A percentile compares a stretch with the other conserved stretches of the same genome.
Conservation (phyloP, 495 filamentous ascomycete genomes). For the Podospora appendiculata region DNA sequence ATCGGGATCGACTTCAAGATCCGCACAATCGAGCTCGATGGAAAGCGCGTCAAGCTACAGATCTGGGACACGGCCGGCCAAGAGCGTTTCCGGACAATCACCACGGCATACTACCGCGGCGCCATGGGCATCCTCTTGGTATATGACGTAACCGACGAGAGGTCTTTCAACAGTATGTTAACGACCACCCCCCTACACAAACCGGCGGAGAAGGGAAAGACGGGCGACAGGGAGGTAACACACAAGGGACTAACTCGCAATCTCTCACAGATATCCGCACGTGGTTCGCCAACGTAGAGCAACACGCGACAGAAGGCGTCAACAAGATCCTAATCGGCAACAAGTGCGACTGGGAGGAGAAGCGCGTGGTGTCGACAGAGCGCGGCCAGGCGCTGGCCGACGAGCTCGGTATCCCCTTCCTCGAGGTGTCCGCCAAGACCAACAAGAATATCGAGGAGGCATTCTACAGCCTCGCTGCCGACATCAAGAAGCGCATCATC, state of each 20-base stretch:
- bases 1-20: constrained; percentile 99
- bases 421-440: constrained; percentile 96
- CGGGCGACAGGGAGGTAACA: no score
- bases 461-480: constrained; percentile 88
- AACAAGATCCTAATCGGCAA: constrained; percentile 99
- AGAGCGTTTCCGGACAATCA: constrained; percentile 97
- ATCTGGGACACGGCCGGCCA: constrained; percentile 99
- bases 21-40: constrained; percentile 94
- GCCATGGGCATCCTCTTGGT: constrained; percentile 98
- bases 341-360: constrained; percentile 99
- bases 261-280: constrained; percentile 79
- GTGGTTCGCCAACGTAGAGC: constrained; percentile 99
- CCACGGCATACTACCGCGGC: constrained; percentile 95
- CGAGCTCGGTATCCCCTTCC: constrained; percentile 95
- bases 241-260: no score
- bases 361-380: constrained; percentile 86
- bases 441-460: constrained; percentile 99
- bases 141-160: constrained; percentile 97
- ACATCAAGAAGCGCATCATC: constrained; percentile 95
- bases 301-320: constrained; percentile 97
- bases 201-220: no score
- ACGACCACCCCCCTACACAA: not conserved
- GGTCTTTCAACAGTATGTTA: constrained; percentile 90
- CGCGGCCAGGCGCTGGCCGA: constrained; percentile 88
- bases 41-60: constrained; percentile 96